Evolutionary conservation across 1,139 yeast genomes (phyloP).

Genomic region (Lodderomyces elongisporus): DNA sequence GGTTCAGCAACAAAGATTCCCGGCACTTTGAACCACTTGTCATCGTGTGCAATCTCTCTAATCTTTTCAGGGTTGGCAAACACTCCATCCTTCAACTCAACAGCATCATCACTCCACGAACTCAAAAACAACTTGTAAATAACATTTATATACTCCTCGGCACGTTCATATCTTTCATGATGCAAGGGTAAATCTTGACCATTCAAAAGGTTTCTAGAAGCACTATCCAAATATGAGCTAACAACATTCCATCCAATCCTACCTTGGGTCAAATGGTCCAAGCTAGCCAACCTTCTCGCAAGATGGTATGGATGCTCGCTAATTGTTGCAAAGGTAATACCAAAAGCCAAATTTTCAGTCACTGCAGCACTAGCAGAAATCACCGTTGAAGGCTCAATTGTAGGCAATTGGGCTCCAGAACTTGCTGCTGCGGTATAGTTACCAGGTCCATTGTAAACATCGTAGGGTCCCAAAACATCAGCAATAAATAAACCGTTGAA

Average conservation of each 20-base stretch:
- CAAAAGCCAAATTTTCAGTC: constrained; percentile 35
- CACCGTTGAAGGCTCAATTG: constrained; percentile 39
- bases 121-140: constrained; percentile 32
- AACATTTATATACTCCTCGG: constrained; percentile 39
- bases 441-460: constrained; percentile 36
- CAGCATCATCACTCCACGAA: constrained; percentile 45
- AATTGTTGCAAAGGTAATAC: constrained; percentile 39
- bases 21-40: constrained; percentile 38
- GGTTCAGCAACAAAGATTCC: constrained; percentile 43
- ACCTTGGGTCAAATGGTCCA: constrained; percentile 39
- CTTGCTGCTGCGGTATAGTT: constrained; percentile 33
- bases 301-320: constrained; percentile 41
- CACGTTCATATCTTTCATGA: constrained; percentile 32
- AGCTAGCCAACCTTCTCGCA: constrained; percentile 36
- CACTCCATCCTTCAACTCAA: constrained; percentile 28
- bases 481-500: constrained; percentile 43
- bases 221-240: constrained; percentile 34
- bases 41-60: constrained; percentile 37
- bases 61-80: constrained; percentile 37
- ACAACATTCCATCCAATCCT: constrained; percentile 45
- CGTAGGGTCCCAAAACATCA: constrained; percentile 43
- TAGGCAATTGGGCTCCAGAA: constrained; percentile 41
- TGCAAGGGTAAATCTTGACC: constrained; percentile 30
- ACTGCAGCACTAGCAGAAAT: constrained; percentile 39
- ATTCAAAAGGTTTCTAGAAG: constrained; percentile 32